Percentiles rank a stretch among this genome's conserved stretches.
Evolutionary conservation across 2,329 filamentous ascomycete genomes (phyloP).

Genomic region (Ascomycota sp.): DNA sequence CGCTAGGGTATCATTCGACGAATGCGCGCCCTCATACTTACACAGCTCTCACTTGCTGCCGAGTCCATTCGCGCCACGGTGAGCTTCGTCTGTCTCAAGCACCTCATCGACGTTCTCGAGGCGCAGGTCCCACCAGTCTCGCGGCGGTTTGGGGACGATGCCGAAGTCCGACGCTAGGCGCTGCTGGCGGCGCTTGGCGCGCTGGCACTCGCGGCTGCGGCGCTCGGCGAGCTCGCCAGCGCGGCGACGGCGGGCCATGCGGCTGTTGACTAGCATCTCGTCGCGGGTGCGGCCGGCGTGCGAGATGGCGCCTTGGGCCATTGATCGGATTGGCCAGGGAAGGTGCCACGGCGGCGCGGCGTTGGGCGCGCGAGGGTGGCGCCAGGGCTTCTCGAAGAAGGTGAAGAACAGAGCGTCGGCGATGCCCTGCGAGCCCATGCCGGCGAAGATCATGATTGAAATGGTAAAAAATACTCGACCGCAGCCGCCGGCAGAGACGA

Average conservation of each 20-base stretch:
- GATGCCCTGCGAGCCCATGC: conserved; percentile 42
- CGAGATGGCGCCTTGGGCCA: conserved; percentile 2
- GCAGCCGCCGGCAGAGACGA: conserved; percentile 21
- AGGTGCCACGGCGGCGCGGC: background rate
- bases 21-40: background rate
- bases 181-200: conserved; percentile 10
- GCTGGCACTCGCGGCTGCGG: conserved; percentile 7
- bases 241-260: conserved; percentile 24
- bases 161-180: conserved; percentile 4
- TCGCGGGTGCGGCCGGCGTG: conserved; percentile 25
- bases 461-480: conserved; percentile 32
- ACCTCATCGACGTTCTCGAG: conserved; percentile 3
- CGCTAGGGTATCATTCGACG: no score
- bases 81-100: background rate
- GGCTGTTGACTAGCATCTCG: conserved; percentile 29
- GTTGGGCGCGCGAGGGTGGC: conserved; percentile 3
- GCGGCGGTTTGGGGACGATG: background rate
- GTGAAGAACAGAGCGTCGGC: conserved; percentile 50
- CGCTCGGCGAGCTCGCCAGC: conserved; percentile 22
- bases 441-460: conserved; percentile 31
- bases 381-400: conserved; percentile 51
- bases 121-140: conserved; percentile 12
- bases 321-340: background rate
- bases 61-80: background rate
- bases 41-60: background rate